phyloP scores from a whole-genome alignment of 305 asterid species.

The Fraxinus albicans region DNA sequence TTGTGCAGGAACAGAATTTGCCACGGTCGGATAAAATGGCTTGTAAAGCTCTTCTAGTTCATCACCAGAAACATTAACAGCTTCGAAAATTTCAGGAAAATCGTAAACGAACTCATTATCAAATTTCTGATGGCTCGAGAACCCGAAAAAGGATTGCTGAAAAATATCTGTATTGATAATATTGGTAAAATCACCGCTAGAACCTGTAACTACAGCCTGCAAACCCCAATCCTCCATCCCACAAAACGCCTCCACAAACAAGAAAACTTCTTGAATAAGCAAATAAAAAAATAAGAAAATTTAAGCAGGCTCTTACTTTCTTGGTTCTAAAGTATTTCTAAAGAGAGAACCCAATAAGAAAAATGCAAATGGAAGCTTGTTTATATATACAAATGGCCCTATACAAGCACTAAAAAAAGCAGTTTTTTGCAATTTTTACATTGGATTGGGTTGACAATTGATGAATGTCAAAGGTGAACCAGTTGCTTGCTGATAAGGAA shows the following conservation, averaged over 20 bases:
- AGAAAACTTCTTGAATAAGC: not conserved
- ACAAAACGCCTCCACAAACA: slow-evolving; percentile 32
- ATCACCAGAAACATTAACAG: slow-evolving; percentile 29
- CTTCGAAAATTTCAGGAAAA: slow-evolving; percentile 37
- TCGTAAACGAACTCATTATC: slow-evolving; percentile 3
- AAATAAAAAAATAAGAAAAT: slow-evolving; percentile 1
- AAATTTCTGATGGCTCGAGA: not conserved
- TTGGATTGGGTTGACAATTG: slow-evolving; percentile 45
- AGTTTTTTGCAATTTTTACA: not conserved
- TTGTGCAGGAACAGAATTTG: slow-evolving; percentile 18
- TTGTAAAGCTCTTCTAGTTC: slow-evolving; percentile 72
- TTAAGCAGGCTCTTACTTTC: slow-evolving; percentile 14
- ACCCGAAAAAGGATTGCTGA: slow-evolving; percentile 17
- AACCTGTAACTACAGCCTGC: slow-evolving; percentile 68
- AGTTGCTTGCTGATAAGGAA: slow-evolving; percentile 16
- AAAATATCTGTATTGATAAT: not conserved
- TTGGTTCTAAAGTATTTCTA: not conserved
- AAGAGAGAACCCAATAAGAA: slow-evolving; percentile 8
- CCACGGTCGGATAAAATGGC: slow-evolving; percentile 51
- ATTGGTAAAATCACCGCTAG: slow-evolving; percentile 41
- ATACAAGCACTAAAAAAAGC: not conserved
- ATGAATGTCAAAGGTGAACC: slow-evolving; percentile 50
- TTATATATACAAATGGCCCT: slow-evolving; percentile 12
- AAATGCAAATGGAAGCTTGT: slow-evolving; percentile 11
- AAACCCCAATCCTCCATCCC: slow-evolving; percentile 72